Evolutionary conservation across 2,329 filamentous ascomycete genomes (phyloP), one percentile per base, ranked within the genome.

Genomic region (Ceratocystis albifundus): DNA sequence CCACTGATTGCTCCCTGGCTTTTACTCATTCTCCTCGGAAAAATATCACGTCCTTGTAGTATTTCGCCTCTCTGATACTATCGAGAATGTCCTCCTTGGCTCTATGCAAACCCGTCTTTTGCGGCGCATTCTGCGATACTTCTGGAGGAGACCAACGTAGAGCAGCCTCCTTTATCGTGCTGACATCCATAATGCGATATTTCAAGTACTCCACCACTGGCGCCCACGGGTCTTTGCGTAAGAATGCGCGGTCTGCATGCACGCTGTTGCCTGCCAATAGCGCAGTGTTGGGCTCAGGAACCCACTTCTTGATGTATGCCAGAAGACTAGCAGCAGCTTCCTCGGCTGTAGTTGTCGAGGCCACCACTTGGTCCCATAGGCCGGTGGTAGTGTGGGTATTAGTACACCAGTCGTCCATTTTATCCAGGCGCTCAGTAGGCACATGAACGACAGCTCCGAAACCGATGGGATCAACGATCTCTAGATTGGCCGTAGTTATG

Each of bases 231-330:
- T 80, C 80, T 69, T 84, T 83, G 4, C 84, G 80, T 68, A 99
- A 79, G 73, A 99, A 99, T 1, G 84, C 84, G 71, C 85, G 85
- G 75, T 99, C 94, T 2, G 88, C 90, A 74, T 99, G 93, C 30
- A 99, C 89, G 67, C 88, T 94, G 76, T 96, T 99, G 1, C 94
- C 94, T 0, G 94, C 92, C 50, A 99, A 80, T 67, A 97, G 76
- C 0, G 85, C 93, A 44, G 76, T 82, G 61, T 85, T 80, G 7
- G 80, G 78, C 68, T 86, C 77, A 0, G 90, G 89, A 4, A 94
- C 82, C 72, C 86, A 81, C 69, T 79, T 80, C 71, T 86, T 82
- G 71, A 99, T 87, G 75, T 97, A 97, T 25, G 80, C 79, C 45
- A 96, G 82, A 45, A 99, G 80, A 15, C 80, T 82, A 5, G 82